Evolutionary conservation across 805 yeast genomes (phyloP).

Genomic region (Kodamaea laetipori): DNA sequence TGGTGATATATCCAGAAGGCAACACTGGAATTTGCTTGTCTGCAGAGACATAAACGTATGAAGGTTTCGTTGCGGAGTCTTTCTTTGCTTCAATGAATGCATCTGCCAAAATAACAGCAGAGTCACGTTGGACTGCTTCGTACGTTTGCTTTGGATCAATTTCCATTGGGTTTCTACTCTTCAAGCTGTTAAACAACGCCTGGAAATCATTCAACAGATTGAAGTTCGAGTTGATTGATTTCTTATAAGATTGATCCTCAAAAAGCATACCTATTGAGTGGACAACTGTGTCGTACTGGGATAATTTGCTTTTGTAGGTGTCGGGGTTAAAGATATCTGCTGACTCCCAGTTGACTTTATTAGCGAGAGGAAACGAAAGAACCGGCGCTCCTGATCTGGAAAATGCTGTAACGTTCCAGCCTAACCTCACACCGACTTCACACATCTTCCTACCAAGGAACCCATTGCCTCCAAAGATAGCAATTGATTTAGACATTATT

Average conservation of each 20-base stretch:
- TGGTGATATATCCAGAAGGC: conserved; percentile 69
- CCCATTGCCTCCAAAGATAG: conserved; percentile 89
- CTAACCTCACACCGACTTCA: conserved; percentile 61
- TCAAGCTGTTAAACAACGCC: conserved; percentile 32
- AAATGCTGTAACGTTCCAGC: conserved; percentile 68
- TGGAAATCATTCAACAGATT: conserved; percentile 35
- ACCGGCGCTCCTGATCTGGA: conserved; percentile 61
- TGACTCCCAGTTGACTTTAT: conserved; percentile 61
- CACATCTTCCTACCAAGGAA: conserved; percentile 72
- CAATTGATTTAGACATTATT: conserved; percentile 33
- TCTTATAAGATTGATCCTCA: conserved; percentile 70
- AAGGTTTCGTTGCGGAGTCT: conserved; percentile 12
- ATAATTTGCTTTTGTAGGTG: conserved; percentile 51
- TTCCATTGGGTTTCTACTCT: conserved; percentile 65
- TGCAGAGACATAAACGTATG: conserved; percentile 80
- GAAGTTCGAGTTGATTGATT: conserved; percentile 45
- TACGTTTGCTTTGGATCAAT: conserved; percentile 50
- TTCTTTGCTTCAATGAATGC: conserved; percentile 44
- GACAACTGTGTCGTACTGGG: conserved; percentile 64
- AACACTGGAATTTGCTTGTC: conserved; percentile 68
- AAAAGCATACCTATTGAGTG: conserved; percentile 80
- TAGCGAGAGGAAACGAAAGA: conserved; percentile 47
- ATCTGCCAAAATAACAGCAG: conserved; percentile 66
- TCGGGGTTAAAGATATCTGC: conserved; percentile 71
- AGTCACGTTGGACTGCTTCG: conserved; percentile 65